Percentiles rank a stretch among this genome's conserved stretches.
Conservation (phyloP, 768 basidiomycete genomes). For the Chalciporus chontae region DNA sequence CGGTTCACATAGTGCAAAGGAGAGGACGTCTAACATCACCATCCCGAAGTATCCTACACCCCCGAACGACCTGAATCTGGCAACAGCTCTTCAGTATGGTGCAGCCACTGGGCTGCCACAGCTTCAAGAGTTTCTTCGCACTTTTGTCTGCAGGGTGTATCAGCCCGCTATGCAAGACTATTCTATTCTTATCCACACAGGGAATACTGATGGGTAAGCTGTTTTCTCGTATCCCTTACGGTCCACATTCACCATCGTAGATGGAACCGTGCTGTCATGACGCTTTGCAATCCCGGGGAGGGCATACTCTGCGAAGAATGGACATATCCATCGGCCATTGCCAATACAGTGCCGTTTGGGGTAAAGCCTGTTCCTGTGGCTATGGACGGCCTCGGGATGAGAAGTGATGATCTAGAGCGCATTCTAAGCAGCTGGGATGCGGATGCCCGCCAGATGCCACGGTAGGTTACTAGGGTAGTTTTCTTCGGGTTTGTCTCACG, state of each 20-base stretch:
- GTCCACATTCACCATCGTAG: conserved; percentile 24
- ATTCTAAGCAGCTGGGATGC: conserved; percentile 68
- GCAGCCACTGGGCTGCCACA: background rate
- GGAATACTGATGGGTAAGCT: conserved; percentile 63
- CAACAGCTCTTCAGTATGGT: conserved; percentile 69
- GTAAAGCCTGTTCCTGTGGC: conserved; percentile 51
- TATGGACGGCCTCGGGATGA: conserved; percentile 71
- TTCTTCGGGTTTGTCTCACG: background rate
- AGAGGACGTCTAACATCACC: conserved; percentile 45
- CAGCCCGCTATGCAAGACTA: conserved; percentile 62
- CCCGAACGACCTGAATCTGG: conserved; percentile 53
- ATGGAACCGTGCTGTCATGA: conserved; percentile 54
- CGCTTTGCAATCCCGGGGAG: conserved; percentile 67
- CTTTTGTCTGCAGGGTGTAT: conserved; percentile 34
- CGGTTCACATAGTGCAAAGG: conserved; percentile 28
- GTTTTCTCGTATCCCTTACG: background rate
- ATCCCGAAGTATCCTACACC: conserved; percentile 59
- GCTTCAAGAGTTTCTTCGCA: conserved; percentile 38
- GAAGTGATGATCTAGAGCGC: conserved; percentile 54
- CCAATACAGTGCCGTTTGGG: conserved; percentile 31
- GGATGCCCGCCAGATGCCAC: conserved; percentile 46
- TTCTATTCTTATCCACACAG: conserved; percentile 52
- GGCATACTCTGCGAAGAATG: conserved; percentile 61
- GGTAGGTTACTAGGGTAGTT: conserved; percentile 34
- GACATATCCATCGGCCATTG: conserved; percentile 65